Percentiles rank a stretch among this genome's conserved stretches.
Conservation (phyloP, 2,329 filamentous ascomycete species). For the Aspergillus sp. region DNA sequence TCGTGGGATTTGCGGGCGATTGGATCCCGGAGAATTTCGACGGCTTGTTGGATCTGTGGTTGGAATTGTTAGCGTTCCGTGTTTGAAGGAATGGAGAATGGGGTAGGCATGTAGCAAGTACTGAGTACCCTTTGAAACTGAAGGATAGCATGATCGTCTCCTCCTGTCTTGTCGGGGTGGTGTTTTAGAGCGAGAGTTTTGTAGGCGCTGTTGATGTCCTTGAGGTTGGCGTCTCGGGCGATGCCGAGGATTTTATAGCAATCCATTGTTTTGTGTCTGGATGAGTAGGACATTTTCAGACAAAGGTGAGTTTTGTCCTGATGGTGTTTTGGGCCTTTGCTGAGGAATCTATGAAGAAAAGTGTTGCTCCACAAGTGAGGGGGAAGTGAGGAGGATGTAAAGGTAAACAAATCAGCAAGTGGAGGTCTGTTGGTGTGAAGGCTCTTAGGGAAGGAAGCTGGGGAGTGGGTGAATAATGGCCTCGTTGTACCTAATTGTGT, state of each 20-base stretch:
- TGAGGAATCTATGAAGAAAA: background rate
- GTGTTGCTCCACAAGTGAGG: background rate
- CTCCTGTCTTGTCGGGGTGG: conserved; percentile 40
- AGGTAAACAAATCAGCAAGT: background rate
- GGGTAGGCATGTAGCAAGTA: background rate
- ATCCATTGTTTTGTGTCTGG: conserved; percentile 18
- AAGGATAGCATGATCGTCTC: conserved; percentile 13
- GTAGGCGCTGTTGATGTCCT: conserved; percentile 41
- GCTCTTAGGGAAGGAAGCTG: background rate
- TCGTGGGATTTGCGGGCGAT: conserved; percentile 30
- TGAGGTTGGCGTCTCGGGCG: conserved; percentile 27
- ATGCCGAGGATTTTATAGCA: conserved; percentile 37
- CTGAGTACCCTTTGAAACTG: conserved; percentile 31
- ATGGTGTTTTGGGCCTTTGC: background rate
- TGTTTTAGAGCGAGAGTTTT: conserved; percentile 39
- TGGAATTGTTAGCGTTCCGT: conserved; percentile 1
- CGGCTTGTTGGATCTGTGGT: conserved; percentile 37
- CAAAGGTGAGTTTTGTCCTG: background rate
- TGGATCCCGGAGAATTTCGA: conserved; percentile 40
- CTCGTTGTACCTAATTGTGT: background rate
- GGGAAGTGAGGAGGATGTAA: background rate
- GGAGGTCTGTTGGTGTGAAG: background rate
- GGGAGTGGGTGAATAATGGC: background rate
- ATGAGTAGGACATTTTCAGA: conserved; percentile 6
- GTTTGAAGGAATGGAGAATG: background rate